A percentile compares a stretch with the other conserved stretches of the same genome.
Evolutionary conservation across 345 rosid genomes (phyloP).

Genomic region (Heritiera fomes): DNA sequence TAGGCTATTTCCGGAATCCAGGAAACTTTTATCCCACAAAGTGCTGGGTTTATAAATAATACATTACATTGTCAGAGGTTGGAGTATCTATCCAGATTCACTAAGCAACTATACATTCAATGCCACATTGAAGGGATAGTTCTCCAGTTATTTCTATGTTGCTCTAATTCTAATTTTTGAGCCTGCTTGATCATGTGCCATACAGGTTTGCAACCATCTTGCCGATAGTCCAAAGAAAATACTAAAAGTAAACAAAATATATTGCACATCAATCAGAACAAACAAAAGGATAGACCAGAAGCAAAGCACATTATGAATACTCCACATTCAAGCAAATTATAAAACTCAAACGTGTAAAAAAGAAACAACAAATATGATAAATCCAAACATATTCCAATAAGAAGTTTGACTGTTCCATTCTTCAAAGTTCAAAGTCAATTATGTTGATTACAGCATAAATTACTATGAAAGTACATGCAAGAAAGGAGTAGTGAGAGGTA

Average conservation of each 20-base stretch:
- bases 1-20: background rate
- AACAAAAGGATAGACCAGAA: background rate
- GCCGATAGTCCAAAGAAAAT: background rate
- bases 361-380: background rate
- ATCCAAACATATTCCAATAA: background rate
- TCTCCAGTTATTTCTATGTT: background rate
- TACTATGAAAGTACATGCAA: background rate
- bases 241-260: background rate
- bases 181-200: background rate
- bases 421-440: background rate
- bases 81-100: background rate
- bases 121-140: background rate
- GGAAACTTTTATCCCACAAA: background rate
- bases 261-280: background rate
- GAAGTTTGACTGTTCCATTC: background rate
- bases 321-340: background rate
- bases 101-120: background rate
- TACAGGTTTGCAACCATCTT: slow-evolving; percentile 1
- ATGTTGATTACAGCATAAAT: background rate
- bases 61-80: background rate
- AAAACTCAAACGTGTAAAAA: background rate
- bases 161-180: background rate
- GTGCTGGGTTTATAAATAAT: background rate
- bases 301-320: background rate
- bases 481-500: slow-evolving; percentile 10